Evolutionary conservation across 495 filamentous ascomycete genomes (phyloP).

Genomic region (Talaromyces borbonicus): DNA sequence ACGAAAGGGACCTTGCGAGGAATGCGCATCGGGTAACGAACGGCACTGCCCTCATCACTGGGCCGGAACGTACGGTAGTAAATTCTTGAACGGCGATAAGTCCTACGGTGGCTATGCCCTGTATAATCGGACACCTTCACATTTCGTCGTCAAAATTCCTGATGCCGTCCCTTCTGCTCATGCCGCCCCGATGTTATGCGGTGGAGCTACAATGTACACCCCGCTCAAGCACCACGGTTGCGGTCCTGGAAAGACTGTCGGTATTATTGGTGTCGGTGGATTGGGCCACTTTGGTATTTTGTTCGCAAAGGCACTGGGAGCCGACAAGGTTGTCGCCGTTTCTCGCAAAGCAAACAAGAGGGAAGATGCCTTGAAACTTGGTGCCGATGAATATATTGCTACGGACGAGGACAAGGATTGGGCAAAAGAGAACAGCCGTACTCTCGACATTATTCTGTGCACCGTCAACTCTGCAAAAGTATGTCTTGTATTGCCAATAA

Average conservation of each 20-base stretch:
- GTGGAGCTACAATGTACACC: conserved; percentile 72
- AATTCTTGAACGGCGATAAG: conserved; percentile 42
- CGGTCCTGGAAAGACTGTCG: conserved; percentile 73
- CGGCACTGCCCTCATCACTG: conserved; percentile 58
- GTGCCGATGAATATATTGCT: conserved; percentile 53
- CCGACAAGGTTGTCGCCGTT: conserved; percentile 68
- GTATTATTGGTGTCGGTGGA: too few species aligned
- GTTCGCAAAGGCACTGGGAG: conserved; percentile 57
- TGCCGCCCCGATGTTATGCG: conserved; percentile 80
- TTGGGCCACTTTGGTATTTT: conserved; percentile 60
- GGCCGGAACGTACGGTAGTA: conserved; percentile 30
- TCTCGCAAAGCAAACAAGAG: conserved; percentile 50
- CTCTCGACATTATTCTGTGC: conserved; percentile 70
- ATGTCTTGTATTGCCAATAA: conserved; percentile 47
- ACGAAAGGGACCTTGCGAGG: conserved; percentile 49
- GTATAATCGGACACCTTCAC: conserved; percentile 60
- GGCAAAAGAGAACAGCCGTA: conserved; percentile 53
- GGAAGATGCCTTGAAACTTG: conserved; percentile 51
- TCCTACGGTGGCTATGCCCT: conserved; percentile 60
- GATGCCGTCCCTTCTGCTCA: conserved; percentile 41
- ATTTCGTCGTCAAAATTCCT: conserved; percentile 77
- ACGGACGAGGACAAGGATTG: conserved; percentile 71
- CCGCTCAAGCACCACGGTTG: conserved; percentile 67
- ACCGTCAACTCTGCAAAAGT: conserved; percentile 68
- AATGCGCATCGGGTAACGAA: conserved; percentile 53